Evolutionary conservation across 140 eudicot genomes (phyloP).

Genomic region (Senecio squalidus): DNA sequence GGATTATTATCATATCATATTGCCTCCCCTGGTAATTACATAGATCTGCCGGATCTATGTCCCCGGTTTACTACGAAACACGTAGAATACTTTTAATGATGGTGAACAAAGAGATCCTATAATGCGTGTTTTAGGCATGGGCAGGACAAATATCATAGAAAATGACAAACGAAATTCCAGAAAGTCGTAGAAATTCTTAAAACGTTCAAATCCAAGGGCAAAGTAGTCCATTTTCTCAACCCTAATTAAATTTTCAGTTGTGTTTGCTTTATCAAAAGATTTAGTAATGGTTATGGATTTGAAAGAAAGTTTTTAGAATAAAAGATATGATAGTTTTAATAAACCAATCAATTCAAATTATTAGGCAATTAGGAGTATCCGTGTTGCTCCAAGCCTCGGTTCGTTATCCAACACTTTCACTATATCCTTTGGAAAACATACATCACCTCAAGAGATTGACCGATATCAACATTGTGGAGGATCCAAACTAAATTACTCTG

Average conservation of each 20-base stretch:
- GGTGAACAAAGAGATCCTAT: not conserved
- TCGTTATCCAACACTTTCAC: slow-evolving; percentile 25
- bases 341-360: too few relatives aligned
- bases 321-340: too few relatives aligned
- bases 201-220: not conserved
- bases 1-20: too few relatives aligned
- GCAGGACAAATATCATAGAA: slow-evolving; percentile 7
- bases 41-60: too few relatives aligned
- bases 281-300: too few relatives aligned
- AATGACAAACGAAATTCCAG: slow-evolving; percentile 18
- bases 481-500: slow-evolving; percentile 15
- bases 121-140: slow-evolving; percentile 8
- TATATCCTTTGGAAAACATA: slow-evolving; percentile 27
- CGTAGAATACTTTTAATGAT: not conserved
- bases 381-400: slow-evolving; percentile 3
- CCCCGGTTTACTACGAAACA: too few relatives aligned
- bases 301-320: too few relatives aligned
- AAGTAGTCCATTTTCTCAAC: not conserved
- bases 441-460: slow-evolving; percentile 10
- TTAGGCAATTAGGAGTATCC: not conserved
- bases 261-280: too few relatives aligned
- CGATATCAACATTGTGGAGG: slow-evolving; percentile 12
- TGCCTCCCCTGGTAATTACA: too few relatives aligned
- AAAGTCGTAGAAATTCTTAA: slow-evolving; percentile 2
- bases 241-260: not conserved